Base-by-base conservation (phyloP, 2,329 filamentous ascomycete species). In the Colletotrichum sp. region DNA sequence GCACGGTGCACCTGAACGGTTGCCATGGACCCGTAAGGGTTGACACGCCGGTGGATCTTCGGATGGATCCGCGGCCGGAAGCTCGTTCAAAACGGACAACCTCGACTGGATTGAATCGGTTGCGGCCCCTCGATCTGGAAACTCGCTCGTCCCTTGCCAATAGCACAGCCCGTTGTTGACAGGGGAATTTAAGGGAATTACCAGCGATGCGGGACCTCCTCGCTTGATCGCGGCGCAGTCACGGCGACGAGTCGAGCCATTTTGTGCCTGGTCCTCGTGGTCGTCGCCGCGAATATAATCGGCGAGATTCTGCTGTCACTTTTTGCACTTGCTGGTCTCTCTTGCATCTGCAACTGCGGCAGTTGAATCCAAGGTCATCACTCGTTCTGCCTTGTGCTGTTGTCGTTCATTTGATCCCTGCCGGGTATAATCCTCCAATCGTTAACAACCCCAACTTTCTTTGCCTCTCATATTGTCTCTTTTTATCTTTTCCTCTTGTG, bases 341-440 rank as follows among this genome's bases (percentile, higher is more conserved):
- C 39, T 30, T 18, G 24, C 30, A 52, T 57, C 55, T 57, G 15
- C 24, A 69, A 60, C 59, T 65, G 59, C n/a, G 59, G 48, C 65
- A 64, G 21, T 74, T 55, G 55, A 66, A 66, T 71, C 21, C 71
- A 74, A 76, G 65, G 74, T 65, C 34, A 34, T 74, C 74, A 30
- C 48, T 76, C 74, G 65, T 76, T 76, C 74, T 65, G 43, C 74
- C 48, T 74, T 76, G 48, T 10, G 74, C 70, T 65, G 15, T 48
- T 32, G 64, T 76, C 71, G 43, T 74, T 71, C 60, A 13, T 65
- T 72, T 65, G 18, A 57, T 21, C 26, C 63, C 15, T 60, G 28
- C 36, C 16, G 21, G 30, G 26, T 30, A 63, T 32, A 24, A 24
- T 18, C 39, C 16, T 43, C 39, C 43, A 34, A 68, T 74, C 59